Evolutionary conservation across 2,329 filamentous ascomycete genomes (phyloP).

Genomic region (Blastomyces silverae): DNA sequence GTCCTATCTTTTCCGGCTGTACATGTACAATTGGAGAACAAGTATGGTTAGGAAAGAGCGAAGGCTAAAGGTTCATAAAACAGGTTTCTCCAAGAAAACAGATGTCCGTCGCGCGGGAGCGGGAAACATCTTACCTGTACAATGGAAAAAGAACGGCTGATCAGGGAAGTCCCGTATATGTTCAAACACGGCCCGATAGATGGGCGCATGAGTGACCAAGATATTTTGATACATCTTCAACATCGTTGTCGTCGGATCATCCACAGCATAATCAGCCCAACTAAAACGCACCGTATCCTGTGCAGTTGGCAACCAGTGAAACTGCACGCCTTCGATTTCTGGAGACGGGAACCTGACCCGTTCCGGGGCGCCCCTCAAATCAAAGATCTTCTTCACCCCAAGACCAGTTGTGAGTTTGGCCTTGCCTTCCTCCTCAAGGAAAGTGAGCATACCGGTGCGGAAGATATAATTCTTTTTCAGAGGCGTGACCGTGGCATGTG

Average conservation of each 20-base stretch:
- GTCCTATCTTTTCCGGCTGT: constrained; percentile 63
- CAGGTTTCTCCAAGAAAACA: background rate
- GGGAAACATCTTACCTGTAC: constrained; percentile 49
- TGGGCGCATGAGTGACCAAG: constrained; percentile 54
- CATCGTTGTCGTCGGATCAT: constrained; percentile 41
- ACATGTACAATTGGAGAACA: constrained; percentile 1
- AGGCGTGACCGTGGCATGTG: constrained; percentile 29
- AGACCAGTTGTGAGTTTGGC: constrained; percentile 46
- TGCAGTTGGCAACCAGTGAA: constrained; percentile 61
- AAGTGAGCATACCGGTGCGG: constrained; percentile 61
- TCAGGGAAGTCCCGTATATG: constrained; percentile 47
- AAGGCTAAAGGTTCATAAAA: background rate
- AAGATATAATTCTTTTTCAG: constrained; percentile 49
- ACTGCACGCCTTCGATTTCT: constrained; percentile 47
- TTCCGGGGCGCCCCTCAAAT: constrained; percentile 54
- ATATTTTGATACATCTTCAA: constrained; percentile 61
- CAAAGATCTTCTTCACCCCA: constrained; percentile 58
- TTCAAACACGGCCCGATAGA: constrained; percentile 53
- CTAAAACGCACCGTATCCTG: constrained; percentile 49
- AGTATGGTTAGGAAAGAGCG: background rate
- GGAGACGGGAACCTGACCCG: constrained; percentile 37
- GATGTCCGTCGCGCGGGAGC: background rate
- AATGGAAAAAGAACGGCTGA: constrained; percentile 58
- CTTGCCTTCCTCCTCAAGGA: constrained; percentile 50
- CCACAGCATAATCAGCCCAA: constrained; percentile 48